Base-by-base conservation (phyloP, 148 eudicot genomes). In the Spergularia marina region DNA sequence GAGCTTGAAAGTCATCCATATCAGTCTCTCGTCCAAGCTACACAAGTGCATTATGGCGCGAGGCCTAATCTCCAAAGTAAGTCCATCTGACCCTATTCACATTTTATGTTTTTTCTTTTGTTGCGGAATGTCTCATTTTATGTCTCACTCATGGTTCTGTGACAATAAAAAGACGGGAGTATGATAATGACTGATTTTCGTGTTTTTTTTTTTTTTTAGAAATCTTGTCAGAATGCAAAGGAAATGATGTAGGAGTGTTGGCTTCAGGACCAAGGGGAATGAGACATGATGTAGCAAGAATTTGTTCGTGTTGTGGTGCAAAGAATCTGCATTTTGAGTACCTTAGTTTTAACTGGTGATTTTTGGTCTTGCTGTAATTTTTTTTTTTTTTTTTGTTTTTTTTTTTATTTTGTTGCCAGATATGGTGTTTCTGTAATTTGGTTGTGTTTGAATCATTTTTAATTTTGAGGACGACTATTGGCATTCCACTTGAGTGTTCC, bases 11-110 rank as follows among this genome's bases (percentile, higher is more conserved):
- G 82, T 53, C 76, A 71, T 69, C 84, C 88, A 0, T 71, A 80
- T 61, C 84, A 83, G 57, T 77, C 85, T n/a, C 80, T 85, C 58
- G 84, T 83, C 40, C 80, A 83, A 69, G 82, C 84, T 63, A 83
- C 85, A 7, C 70, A 80, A 14, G 80, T 85, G 63, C 76, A 83
- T 53, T 85, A 83, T 68, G 85, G 79, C 34, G 81, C 73, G 18
- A 80, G 85, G 77, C 88, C 86, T 44, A 56, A 85, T 64, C 82
- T 85, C 23, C 75, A 80, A 71, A 83, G 88, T 85, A 80, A 68
- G 83, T 71, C 60, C n/a, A 54, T 1, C 9, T 57, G n/a, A 36
- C 17, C 8, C n/a, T 25, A 11, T 4, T 40, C 9, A 49, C 7
- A 9, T 44, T 44, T 44, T 44, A 44, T 9, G 5, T 21, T 61